These are phyloP conservation scores for Phytophthora pluvialis DNA, from an alignment of 352 stramenopile species.

Conservation along the genomic window DNA sequence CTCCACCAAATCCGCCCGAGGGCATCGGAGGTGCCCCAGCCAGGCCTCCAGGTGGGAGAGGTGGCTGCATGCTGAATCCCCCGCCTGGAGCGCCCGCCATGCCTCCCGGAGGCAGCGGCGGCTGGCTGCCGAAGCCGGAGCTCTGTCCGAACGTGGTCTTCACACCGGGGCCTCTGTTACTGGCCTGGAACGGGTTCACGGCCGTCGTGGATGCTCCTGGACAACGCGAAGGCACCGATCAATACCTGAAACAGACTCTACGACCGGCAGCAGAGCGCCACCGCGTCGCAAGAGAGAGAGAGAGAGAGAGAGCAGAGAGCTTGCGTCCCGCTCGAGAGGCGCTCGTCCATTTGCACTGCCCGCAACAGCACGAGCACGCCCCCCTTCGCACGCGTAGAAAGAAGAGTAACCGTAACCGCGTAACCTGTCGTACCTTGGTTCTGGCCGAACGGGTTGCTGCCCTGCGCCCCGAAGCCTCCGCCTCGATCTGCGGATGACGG, in stretches of 20 bases:
- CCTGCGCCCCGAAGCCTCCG: conserved; percentile 28
- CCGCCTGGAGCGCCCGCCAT: conserved; percentile 19
- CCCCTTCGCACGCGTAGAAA: conserved; percentile 12
- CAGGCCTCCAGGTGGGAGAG: conserved; percentile 32
- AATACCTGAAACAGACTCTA: conserved; percentile 38
- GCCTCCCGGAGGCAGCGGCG: conserved; percentile 33
- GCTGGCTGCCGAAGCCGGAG: conserved; percentile 35
- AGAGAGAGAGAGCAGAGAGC: too few relatives aligned
- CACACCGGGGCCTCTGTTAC: conserved; percentile 2
- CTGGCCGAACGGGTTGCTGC: conserved; percentile 45
- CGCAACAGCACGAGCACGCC: conserved; percentile 15
- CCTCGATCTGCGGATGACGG: conserved; percentile 22
- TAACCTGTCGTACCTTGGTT: conserved; percentile 47
- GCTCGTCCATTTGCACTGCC: conserved; percentile 11
- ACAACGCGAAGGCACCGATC: conserved; percentile 43
- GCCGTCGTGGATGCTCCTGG: conserved; percentile 33
- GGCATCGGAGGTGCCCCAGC: conserved; percentile 15
- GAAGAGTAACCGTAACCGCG: conserved; percentile 5
- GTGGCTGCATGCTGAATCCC: conserved; percentile 27
- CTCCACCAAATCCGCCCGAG: conserved; percentile 18
- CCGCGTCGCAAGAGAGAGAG: conserved; percentile 8
- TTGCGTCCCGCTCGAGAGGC: conserved; percentile 1
- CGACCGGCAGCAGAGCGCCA: conserved; percentile 9
- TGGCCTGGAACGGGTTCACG: conserved; percentile 43
- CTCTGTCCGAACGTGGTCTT: conserved; percentile 49